These are phyloP conservation scores for Gastrodia elata DNA, from an alignment of 106 monocot genomes.

Conservation along the genomic window DNA sequence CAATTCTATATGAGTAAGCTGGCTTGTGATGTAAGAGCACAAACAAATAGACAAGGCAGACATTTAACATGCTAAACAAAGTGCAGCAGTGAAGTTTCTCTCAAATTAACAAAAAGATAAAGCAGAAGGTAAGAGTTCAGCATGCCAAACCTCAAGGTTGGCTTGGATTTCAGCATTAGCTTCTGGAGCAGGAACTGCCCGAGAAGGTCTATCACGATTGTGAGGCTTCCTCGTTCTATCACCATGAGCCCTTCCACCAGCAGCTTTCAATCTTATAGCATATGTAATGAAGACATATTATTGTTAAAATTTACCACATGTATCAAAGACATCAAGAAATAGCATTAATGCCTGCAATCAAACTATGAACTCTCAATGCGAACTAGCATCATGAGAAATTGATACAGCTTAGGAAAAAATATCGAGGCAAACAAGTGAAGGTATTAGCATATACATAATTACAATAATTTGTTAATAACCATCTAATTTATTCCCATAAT, in stretches of 20 bases:
- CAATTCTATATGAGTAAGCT: neutral
- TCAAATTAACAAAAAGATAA: neutral
- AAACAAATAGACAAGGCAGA: neutral
- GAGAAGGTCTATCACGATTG: constrained; percentile 40
- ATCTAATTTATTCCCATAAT: neutral
- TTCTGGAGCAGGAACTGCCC: constrained; percentile 66
- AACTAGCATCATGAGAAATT: neutral
- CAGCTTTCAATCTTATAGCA: constrained; percentile 47
- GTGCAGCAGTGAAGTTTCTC: neutral
- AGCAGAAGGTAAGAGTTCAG: neutral
- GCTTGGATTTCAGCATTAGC: constrained; percentile 90
- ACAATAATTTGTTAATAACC: too few species aligned
- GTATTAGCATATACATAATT: neutral
- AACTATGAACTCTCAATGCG: neutral
- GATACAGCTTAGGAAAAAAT: neutral
- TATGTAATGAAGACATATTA: neutral
- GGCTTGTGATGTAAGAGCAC: neutral
- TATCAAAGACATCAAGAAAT: neutral
- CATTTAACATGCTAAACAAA: neutral
- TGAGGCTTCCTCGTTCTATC: constrained; percentile 62
- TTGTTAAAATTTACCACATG: neutral
- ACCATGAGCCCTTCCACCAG: constrained; percentile 53
- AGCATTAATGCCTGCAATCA: neutral
- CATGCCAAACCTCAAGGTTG: constrained; percentile 62
- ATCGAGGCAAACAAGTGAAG: neutral